Base-by-base conservation (phyloP, 306 rosid genomes). In the Castanea sativa region DNA sequence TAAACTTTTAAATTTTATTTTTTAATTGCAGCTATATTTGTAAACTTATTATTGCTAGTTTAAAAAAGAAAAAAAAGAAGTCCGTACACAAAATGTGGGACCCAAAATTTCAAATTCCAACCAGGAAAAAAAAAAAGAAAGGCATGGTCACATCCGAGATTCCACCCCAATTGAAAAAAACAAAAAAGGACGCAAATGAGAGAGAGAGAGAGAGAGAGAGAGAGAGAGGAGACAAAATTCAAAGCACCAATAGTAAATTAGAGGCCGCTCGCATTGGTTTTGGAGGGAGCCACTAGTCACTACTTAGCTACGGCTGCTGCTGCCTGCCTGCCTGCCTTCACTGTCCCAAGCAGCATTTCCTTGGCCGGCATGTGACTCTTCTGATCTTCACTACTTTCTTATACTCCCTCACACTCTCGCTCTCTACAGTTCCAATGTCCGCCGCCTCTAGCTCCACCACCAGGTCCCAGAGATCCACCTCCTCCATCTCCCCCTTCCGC, bases 401-500 rank as follows among this genome's bases (percentile, higher is more conserved):
- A 7, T 8, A 7, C 45, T 38, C 10, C 43, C 80, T 83, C 32
- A 33, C 3, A 21, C 57, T 33, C 68, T 69, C 49, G 82, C 75
- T 23, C 83, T 68, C 77, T 18, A 30, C 35, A 29, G 5, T 78
- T 49, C 69, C 81, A 33, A 89, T 91, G 94, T 88, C 87, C 76
- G 84, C 78, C 75, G 83, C 78, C 75, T 57, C 90, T 74, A 80
- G 80, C 69, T 30, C 63, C 74, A 25, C 63, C 74, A 25, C 76
- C 30, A 86, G 90, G 80, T 85, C 94, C 75, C 91, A 84, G 27
- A 86, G 90, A 80, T 69, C 94, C 49, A 83, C 90, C 16, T 71
- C 89, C 14, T 60, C 83, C 55, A 73, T 82, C 74, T 87, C 98
- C 14, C 92, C 97, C 11, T 87, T 86, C 79, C 90, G 91, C 51